These are phyloP conservation scores for Acacia confusa DNA, from an alignment of 306 rosid genomes.

Conservation along the genomic window DNA sequence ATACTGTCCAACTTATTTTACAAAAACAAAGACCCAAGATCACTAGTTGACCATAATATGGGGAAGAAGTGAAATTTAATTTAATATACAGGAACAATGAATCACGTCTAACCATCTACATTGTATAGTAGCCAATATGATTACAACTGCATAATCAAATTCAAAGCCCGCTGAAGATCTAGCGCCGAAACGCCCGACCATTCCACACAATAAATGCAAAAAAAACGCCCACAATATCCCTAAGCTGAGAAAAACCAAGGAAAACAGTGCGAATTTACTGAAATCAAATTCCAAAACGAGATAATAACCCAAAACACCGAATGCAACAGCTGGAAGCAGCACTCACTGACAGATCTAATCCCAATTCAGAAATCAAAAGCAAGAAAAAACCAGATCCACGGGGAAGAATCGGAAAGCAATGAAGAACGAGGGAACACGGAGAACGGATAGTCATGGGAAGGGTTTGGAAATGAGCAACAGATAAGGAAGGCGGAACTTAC, in stretches of 20 bases:
- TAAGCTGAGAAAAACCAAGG: slow-evolving; percentile 16
- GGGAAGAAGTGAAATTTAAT: slow-evolving; percentile 22
- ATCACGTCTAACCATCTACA: slow-evolving; percentile 17
- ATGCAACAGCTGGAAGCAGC: not conserved
- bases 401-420: not conserved
- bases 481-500: slow-evolving; percentile 38
- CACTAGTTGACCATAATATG: not conserved
- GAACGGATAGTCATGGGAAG: not conserved
- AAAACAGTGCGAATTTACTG: not conserved
- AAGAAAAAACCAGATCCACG: slow-evolving; percentile 41
- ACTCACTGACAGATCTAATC: slow-evolving; percentile 45
- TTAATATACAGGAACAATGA: not conserved
- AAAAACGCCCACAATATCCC: not conserved
- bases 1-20: not conserved
- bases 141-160: slow-evolving; percentile 10
- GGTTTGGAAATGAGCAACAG: not conserved
- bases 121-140: not conserved
- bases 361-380: slow-evolving; percentile 16
- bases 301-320: not conserved
- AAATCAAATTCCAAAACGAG: slow-evolving; percentile 13
- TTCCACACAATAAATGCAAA: not conserved
- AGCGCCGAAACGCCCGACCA: not conserved
- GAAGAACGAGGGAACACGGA: not conserved
- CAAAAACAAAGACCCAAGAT: not conserved
- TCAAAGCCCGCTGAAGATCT: slow-evolving; percentile 29